These are phyloP conservation scores for Solanum virginianum DNA, from an alignment of 257 asterid species.

Conservation along the genomic window DNA sequence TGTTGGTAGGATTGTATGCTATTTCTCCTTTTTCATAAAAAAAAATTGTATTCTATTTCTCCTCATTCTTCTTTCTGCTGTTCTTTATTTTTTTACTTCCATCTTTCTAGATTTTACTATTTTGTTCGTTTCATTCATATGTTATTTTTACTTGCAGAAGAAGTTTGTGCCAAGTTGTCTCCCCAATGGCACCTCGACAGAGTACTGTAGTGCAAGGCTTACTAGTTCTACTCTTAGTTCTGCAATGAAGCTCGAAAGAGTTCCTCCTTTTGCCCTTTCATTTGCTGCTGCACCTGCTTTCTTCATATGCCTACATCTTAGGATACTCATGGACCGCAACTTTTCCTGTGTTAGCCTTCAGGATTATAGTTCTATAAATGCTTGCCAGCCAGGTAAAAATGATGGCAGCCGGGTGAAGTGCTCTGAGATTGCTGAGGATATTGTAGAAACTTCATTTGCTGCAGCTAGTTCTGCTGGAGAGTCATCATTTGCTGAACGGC, in stretches of 20 bases:
- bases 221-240: constrained; percentile 23
- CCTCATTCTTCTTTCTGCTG: neutral
- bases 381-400: constrained; percentile 17
- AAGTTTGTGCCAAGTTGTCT: constrained; percentile 22
- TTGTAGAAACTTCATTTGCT: constrained; percentile 7
- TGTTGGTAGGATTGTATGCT: neutral
- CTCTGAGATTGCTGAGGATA: constrained; percentile 10
- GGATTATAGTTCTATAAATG: constrained; percentile 12
- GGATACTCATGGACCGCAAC: constrained; percentile 28
- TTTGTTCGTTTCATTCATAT: neutral
- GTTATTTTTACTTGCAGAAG: constrained; percentile 18
- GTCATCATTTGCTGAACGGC: constrained; percentile 13
- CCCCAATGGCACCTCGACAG: constrained; percentile 42
- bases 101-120: neutral
- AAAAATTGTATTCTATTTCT: neutral
- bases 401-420: constrained; percentile 12
- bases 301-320: constrained; percentile 29
- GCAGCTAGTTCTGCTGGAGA: constrained; percentile 10
- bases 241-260: constrained; percentile 21
- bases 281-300: constrained; percentile 40
- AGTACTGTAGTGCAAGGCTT: constrained; percentile 21
- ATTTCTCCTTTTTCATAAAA: neutral
- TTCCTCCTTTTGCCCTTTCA: constrained; percentile 35
- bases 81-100: neutral
- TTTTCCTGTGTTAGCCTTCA: constrained; percentile 19